Conservation (phyloP, 2,329 filamentous ascomycete genomes). For the Aureobasidium zeae region DNA sequence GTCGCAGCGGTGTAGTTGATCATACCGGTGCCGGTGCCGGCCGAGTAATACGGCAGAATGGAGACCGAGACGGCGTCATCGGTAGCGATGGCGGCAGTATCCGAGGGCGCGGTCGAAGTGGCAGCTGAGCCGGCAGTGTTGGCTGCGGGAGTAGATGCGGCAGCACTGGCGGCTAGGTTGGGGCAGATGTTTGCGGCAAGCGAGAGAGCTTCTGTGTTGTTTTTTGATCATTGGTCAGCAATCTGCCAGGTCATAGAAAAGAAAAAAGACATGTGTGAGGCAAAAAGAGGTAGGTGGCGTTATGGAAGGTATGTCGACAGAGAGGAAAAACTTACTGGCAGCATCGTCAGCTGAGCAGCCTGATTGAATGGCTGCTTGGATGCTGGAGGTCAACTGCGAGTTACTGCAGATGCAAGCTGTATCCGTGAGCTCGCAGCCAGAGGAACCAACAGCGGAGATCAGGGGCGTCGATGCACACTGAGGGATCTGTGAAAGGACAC, state of each 20-base stretch:
- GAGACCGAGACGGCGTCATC: neutral
- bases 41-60: neutral
- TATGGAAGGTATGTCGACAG: neutral
- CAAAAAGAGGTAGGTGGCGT: no score
- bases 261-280: neutral
- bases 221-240: neutral
- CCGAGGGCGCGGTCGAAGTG: neutral
- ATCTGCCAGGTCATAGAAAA: neutral
- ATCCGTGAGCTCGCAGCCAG: conserved; percentile 5
- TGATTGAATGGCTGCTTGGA: neutral
- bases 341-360: conserved; percentile 1
- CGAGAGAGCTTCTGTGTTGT: conserved; percentile 1
- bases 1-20: conserved; percentile 11
- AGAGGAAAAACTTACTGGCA: neutral
- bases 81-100: neutral
- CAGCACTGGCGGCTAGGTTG: neutral
- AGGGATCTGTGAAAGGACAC: conserved; percentile 5
- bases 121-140: neutral
- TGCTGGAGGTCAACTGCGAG: neutral
- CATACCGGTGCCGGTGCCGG: neutral
- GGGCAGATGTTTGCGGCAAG: conserved; percentile 4
- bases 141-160: neutral
- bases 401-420: conserved; percentile 9
- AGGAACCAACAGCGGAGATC: neutral
- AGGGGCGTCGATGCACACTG: neutral